Conservation (phyloP, 1,139 yeast species). For the Zygosaccharomyces sapae region DNA sequence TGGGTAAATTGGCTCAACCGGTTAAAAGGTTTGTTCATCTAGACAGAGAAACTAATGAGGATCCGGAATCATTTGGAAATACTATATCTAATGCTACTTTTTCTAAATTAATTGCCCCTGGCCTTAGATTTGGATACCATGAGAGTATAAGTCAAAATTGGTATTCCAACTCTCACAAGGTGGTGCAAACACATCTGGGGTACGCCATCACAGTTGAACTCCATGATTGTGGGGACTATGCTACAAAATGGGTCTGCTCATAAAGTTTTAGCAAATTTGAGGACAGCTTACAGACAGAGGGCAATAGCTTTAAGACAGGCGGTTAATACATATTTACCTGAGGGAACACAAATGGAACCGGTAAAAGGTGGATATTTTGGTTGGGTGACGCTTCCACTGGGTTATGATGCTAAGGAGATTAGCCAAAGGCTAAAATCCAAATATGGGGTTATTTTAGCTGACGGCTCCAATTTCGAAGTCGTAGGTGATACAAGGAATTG, state of each 20-base stretch:
- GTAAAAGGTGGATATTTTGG: conserved; percentile 86
- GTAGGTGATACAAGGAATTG: conserved; percentile 52
- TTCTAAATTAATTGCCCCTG: conserved; percentile 84
- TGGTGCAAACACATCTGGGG: conserved; percentile 91
- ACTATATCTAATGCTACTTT: conserved; percentile 76
- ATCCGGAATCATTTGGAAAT: conserved; percentile 49
- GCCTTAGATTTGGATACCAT: conserved; percentile 84
- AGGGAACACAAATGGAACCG: conserved; percentile 51
- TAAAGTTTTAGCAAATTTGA: conserved; percentile 46
- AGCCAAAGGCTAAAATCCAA: conserved; percentile 41
- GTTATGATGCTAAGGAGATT: conserved; percentile 46
- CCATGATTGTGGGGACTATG: conserved; percentile 65
- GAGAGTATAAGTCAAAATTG: conserved; percentile 61
- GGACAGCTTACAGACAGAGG: conserved; percentile 47
- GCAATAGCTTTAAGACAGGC: conserved; percentile 43
- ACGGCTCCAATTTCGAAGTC: conserved; percentile 78
- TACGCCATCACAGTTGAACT: conserved; percentile 74
- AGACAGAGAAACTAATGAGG: conserved; percentile 44
- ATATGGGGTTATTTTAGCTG: conserved; percentile 59
- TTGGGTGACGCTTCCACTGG: conserved; percentile 68
- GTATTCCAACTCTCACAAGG: conserved; percentile 64
- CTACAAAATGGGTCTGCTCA: conserved; percentile 51
- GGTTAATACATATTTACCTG: conserved; percentile 48
- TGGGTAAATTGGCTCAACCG: conserved; percentile 34
- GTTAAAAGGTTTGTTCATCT: conserved; percentile 51